phyloP scores from a whole-genome alignment of 768 basidiomycete genomes.

The Termitomyces sp. region DNA sequence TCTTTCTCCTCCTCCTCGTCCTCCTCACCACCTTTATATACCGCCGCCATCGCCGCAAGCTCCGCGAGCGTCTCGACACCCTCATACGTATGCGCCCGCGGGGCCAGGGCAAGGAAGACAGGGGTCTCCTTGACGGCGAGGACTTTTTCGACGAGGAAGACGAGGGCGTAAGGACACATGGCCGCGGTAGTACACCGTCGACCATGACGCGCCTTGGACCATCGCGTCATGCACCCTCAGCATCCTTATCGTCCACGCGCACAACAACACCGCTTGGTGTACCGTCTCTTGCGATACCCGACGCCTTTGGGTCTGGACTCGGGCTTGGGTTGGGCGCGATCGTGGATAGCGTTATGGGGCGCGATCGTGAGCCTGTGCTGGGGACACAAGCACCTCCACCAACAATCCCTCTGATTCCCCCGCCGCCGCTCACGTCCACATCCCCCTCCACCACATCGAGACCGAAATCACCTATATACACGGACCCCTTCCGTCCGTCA shows the following conservation, averaged over 20 bases:
- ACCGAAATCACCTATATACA: background rate
- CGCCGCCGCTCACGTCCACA: too few species aligned
- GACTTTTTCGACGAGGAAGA: slow-evolving; percentile 13
- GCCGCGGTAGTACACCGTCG: background rate
- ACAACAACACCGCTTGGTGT: slow-evolving; percentile 5
- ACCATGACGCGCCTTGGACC: too few species aligned
- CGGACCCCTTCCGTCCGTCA: slow-evolving; percentile 7
- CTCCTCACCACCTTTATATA: slow-evolving; percentile 2
- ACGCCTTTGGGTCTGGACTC: too few species aligned
- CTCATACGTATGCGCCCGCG: background rate
- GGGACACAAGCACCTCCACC: too few species aligned
- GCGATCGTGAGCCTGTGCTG: too few species aligned
- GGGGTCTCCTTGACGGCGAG: slow-evolving; percentile 10
- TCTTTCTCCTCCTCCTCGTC: slow-evolving; percentile 6
- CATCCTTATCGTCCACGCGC: background rate
- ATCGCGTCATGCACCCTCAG: background rate
- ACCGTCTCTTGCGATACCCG: too few species aligned
- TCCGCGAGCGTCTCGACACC: slow-evolving; percentile 3
- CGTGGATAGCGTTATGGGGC: too few species aligned
- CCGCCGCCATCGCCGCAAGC: slow-evolving; percentile 11
- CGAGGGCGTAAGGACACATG: background rate
- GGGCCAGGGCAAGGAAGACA: background rate
- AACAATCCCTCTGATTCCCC: too few species aligned
- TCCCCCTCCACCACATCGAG: too few species aligned
- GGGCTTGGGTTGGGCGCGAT: too few species aligned